Conservation (phyloP, 2,329 filamentous ascomycete genomes). For the Aaosphaeria pasadenensis region DNA sequence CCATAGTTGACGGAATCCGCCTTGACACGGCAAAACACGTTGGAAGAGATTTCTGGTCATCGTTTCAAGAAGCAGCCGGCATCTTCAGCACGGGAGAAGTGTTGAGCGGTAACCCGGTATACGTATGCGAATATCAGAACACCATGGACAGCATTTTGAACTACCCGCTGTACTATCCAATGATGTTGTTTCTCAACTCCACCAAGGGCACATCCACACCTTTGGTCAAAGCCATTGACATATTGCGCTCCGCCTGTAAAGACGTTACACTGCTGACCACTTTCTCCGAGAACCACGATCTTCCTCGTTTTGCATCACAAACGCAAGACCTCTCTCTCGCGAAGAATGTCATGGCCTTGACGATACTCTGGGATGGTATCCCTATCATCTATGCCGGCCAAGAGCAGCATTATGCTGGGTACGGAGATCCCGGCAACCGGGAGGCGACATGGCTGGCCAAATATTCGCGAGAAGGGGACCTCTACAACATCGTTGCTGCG, state of each 20-base stretch:
- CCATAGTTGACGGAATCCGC: constrained; percentile 36
- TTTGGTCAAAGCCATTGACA: constrained; percentile 31
- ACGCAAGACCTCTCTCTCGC: constrained; percentile 36
- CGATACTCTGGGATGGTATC: constrained; percentile 41
- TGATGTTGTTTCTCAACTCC: constrained; percentile 37
- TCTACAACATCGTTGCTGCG: constrained; percentile 39
- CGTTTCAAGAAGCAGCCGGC: constrained; percentile 31
- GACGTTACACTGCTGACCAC: constrained; percentile 37
- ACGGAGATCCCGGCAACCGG: constrained; percentile 35
- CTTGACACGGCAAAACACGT: constrained; percentile 41
- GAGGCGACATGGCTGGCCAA: constrained; percentile 39
- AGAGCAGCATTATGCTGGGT: constrained; percentile 41
- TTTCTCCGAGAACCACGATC: constrained; percentile 44
- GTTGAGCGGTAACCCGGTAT: constrained; percentile 26
- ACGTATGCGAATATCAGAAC: constrained; percentile 31
- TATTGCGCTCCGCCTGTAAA: constrained; percentile 32
- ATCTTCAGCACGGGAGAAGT: constrained; percentile 40
- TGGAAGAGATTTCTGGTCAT: constrained; percentile 33
- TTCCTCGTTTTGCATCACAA: constrained; percentile 37
- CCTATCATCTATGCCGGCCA: constrained; percentile 44
- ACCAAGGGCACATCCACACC: constrained; percentile 34
- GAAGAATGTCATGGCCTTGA: constrained; percentile 39
- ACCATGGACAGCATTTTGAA: constrained; percentile 37
- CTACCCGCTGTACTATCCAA: constrained; percentile 37
- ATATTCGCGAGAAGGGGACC: constrained; percentile 38